phyloP scores from a whole-genome alignment of 352 stramenopile genomes.

The Elongisporangium undulatum region DNA sequence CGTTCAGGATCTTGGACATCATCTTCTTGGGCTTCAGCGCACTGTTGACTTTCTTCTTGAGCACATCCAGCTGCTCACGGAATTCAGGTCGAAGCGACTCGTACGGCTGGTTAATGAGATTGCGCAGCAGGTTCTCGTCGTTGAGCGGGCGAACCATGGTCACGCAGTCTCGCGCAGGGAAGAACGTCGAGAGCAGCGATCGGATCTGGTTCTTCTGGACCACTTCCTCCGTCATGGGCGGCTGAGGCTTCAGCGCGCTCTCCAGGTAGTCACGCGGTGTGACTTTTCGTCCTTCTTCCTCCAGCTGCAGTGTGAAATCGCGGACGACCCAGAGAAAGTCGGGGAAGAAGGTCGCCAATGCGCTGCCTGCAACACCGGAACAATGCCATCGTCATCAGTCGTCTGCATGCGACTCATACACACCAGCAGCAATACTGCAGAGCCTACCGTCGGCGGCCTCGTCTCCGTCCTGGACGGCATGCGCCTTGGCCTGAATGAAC shows the following conservation, averaged over 20 bases:
- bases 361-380: slow-evolving; percentile 12
- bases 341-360: slow-evolving; percentile 60
- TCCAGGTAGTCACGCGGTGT: slow-evolving; percentile 71
- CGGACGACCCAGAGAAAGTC: slow-evolving; percentile 77
- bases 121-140: slow-evolving; percentile 53
- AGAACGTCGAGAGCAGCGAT: slow-evolving; percentile 54
- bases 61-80: slow-evolving; percentile 44
- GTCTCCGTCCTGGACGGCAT: slow-evolving; percentile 5
- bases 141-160: slow-evolving; percentile 74
- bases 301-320: slow-evolving; percentile 66
- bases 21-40: slow-evolving; percentile 62
- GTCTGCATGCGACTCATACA: background rate
- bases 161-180: slow-evolving; percentile 68
- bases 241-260: slow-evolving; percentile 58
- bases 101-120: slow-evolving; percentile 49
- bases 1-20: slow-evolving; percentile 54
- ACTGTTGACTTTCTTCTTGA: slow-evolving; percentile 54
- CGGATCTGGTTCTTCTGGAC: slow-evolving; percentile 64
- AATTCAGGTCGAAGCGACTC: slow-evolving; percentile 61
- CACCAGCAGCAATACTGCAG: background rate
- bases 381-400: background rate
- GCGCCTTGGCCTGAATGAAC: slow-evolving; percentile 53
- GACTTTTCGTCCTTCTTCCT: slow-evolving; percentile 54
- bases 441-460: background rate
- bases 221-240: slow-evolving; percentile 34